These are phyloP conservation scores for Amphicarpaea edgeworthii DNA, from an alignment of 306 rosid species.

Conservation along the genomic window DNA sequence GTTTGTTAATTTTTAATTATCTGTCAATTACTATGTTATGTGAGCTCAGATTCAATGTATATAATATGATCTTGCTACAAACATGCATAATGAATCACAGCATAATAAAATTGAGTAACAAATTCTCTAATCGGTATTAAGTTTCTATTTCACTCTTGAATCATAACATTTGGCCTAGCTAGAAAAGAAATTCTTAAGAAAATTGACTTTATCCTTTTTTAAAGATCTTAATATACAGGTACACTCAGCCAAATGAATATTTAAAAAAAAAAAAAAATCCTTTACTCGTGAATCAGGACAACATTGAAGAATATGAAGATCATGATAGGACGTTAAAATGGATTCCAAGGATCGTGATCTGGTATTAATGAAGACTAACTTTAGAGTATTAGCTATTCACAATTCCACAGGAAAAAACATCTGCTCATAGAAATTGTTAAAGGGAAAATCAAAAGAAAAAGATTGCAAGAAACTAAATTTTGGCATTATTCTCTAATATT, in stretches of 20 bases:
- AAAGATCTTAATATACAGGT: not conserved
- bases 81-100: not conserved
- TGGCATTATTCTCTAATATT: not conserved
- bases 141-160: not conserved
- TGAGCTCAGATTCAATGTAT: not conserved
- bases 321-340: conserved; percentile 16
- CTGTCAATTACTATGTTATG: not conserved
- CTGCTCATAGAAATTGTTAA: not conserved
- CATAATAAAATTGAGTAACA: not conserved
- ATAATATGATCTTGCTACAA: not conserved
- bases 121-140: not conserved
- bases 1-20: too few species aligned
- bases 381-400: conserved; percentile 20
- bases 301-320: conserved; percentile 1
- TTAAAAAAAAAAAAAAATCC: too few species aligned
- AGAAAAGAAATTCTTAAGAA: not conserved
- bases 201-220: not conserved
- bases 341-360: conserved; percentile 15
- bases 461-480: conserved; percentile 15
- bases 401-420: not conserved
- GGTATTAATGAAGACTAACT: not conserved
- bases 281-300: not conserved
- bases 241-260: conserved; percentile 3
- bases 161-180: not conserved
- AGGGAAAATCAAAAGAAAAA: not conserved